Percentiles rank a stretch among this genome's conserved stretches.
Conservation (phyloP, 1,284 basidiomycete genomes). For the Pterulicium gracile region DNA sequence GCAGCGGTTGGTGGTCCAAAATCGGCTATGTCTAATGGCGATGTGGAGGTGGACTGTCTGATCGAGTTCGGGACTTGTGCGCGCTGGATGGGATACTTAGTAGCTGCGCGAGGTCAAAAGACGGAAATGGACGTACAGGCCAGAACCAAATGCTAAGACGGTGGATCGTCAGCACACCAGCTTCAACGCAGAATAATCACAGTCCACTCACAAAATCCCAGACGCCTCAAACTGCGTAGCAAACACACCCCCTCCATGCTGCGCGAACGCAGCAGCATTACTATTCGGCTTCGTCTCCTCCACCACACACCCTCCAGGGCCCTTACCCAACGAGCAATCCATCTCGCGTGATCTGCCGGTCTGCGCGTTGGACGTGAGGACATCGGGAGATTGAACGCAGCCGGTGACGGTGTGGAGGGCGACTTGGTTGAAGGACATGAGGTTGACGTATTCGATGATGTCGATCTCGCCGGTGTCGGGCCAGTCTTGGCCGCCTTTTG, state of each 20-base stretch:
- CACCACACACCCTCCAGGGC: slow-evolving; percentile 48
- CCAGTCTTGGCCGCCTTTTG: slow-evolving; percentile 29
- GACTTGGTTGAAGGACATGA: slow-evolving; percentile 43
- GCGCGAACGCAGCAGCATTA: slow-evolving; percentile 47
- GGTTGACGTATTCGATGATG: slow-evolving; percentile 46
- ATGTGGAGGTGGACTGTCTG: slow-evolving; percentile 23
- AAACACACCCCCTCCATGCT: slow-evolving; percentile 64
- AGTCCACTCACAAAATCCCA: slow-evolving; percentile 35
- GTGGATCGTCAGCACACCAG: slow-evolving; percentile 14
- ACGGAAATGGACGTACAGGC: slow-evolving; percentile 35
- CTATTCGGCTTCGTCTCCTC: slow-evolving; percentile 45
- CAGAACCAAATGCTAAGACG: slow-evolving; percentile 63
- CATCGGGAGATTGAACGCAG: slow-evolving; percentile 23
- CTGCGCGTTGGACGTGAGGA: slow-evolving; percentile 16
- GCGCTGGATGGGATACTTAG: slow-evolving; percentile 20
- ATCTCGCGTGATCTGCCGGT: slow-evolving; percentile 21
- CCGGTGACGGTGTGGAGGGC: slow-evolving; percentile 42
- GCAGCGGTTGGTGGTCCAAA: slow-evolving; percentile 47
- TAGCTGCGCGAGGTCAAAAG: slow-evolving; percentile 6
- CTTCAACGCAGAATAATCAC: not conserved
- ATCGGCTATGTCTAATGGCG: slow-evolving; percentile 34
- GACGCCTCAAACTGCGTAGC: slow-evolving; percentile 55
- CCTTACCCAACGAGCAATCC: slow-evolving; percentile 35
- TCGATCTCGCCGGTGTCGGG: slow-evolving; percentile 40
- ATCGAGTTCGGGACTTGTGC: slow-evolving; percentile 32